Evolutionary conservation across 345 rosid species (phyloP), one percentile per base, ranked within the genome.

Genomic region (Linum usitatissimum): DNA sequence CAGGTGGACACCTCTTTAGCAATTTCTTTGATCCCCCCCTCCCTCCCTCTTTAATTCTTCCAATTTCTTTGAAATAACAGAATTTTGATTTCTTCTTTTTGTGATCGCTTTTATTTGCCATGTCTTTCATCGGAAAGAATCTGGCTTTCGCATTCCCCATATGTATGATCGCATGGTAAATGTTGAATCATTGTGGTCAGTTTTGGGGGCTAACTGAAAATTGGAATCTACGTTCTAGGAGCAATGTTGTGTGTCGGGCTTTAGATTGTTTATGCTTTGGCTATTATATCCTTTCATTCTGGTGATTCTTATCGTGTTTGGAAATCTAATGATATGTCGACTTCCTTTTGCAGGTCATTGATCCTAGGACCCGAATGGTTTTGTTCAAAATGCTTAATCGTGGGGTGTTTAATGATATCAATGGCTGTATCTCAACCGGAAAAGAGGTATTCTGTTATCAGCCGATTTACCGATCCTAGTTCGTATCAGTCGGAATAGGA

Each of bases 351-450:
- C 77, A 92, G 99, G 99, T 83, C 64, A 80, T 93, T 65, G 97
- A 93, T 76, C 91, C 92, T 1, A 84, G 93, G 74, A 93, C 99
- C 3, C 88, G 96, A 19, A 87, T 85, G 94, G 91, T 90, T 64
- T 76, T 93, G 48, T 93, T 85, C 76, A 93, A 91, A 75, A 93
- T 93, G 96, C 77, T 93, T 61, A 90, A 90, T 68, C 83, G 96
- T 0, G 91, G 86, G 51, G 83, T 90, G 1, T 92, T 87, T 68
- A 66, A 84, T 60, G 91, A 87, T 64, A 87, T 93, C 18, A 93
- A 87, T 63, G 97, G 97, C 28, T 93, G 99, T 77, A 90, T 93
- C 63, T 93, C 99, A 0, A 93, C 99, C 18, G 99, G 97, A 55
- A 92, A 92, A 81, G 98, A 92, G 80, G 98, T 89, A 78, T 30